A percentile compares a stretch with the other conserved stretches of the same genome.
These are phyloP conservation scores for Colletotrichum aenigma DNA, from an alignment of 2,329 filamentous ascomycete species.

Conservation along the genomic window DNA sequence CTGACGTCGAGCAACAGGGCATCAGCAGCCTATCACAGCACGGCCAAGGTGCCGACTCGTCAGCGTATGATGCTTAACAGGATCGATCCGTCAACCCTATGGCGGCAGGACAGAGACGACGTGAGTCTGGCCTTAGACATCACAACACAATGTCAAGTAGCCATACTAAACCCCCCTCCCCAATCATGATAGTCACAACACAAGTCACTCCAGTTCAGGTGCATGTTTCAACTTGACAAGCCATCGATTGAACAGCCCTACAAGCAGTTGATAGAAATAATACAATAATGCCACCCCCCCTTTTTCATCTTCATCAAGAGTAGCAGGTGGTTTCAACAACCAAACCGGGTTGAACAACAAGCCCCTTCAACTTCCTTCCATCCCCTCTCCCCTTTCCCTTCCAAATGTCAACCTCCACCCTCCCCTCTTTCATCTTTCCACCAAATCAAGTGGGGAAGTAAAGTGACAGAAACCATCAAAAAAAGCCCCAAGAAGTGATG, in stretches of 20 bases:
- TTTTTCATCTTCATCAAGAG: neutral
- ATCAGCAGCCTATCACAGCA: too few species aligned
- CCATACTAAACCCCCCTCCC: neutral
- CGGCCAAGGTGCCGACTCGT: too few species aligned
- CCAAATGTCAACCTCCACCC: neutral
- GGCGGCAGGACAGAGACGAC: neutral
- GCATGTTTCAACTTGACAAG: neutral
- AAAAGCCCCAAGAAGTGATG: neutral
- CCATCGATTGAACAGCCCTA: slow-evolving; percentile 11
- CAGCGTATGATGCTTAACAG: too few species aligned
- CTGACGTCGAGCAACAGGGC: too few species aligned
- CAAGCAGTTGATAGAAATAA: slow-evolving; percentile 1
- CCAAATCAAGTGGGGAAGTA: neutral
- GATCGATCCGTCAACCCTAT: accelerated
- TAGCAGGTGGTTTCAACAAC: neutral
- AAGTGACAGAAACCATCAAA: neutral
- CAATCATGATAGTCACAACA: neutral
- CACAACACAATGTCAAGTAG: neutral
- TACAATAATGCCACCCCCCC: neutral
- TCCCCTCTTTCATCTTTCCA: neutral
- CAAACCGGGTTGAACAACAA: neutral
- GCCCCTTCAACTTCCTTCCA: neutral
- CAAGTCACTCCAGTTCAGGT: neutral
- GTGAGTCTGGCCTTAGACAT: neutral
- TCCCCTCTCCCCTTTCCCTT: neutral